Evolutionary conservation across 106 monocot genomes (phyloP).

Genomic region (Allium sativum): DNA sequence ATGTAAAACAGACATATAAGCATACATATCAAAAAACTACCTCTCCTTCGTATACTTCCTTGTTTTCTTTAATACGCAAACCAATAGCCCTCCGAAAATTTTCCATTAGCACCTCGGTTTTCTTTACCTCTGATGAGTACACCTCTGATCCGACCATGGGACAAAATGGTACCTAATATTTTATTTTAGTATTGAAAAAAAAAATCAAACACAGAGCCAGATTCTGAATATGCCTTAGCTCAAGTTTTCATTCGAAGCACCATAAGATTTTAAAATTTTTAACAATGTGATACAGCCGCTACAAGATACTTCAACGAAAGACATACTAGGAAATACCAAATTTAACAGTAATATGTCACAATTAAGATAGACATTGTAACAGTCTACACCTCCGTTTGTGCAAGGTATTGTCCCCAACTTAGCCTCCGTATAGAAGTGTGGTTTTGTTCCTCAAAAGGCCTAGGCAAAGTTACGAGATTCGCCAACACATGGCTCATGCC

Average conservation of each 20-base stretch:
- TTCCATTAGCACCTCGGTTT: conserved; percentile 98
- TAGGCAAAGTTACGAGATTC: too few relatives aligned
- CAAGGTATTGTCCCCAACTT: too few relatives aligned
- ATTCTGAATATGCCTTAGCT: too few relatives aligned
- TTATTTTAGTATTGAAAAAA: conserved; percentile 4
- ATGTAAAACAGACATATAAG: neutral
- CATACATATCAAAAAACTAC: conserved; percentile 16
- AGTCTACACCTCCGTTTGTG: too few relatives aligned
- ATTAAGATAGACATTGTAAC: too few relatives aligned
- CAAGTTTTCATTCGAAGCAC: neutral
- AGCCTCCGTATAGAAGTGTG: too few relatives aligned
- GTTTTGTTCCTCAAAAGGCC: too few relatives aligned
- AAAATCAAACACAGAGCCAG: neutral
- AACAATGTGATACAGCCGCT: neutral
- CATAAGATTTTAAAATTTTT: too few relatives aligned
- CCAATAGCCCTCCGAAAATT: conserved; percentile 97
- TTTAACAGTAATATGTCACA: too few relatives aligned
- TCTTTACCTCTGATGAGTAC: conserved; percentile 97
- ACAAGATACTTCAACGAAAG: too few relatives aligned
- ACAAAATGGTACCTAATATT: conserved; percentile 80
- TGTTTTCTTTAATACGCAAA: conserved; percentile 90
- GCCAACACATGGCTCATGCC: too few relatives aligned
- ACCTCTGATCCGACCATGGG: conserved; percentile 99
- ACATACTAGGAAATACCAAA: too few relatives aligned
- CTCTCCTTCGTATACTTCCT: conserved; percentile 99